Evolutionary conservation across 257 asterid genomes (phyloP), one percentile per base, ranked within the genome.

Genomic region (Datura wrightii): DNA sequence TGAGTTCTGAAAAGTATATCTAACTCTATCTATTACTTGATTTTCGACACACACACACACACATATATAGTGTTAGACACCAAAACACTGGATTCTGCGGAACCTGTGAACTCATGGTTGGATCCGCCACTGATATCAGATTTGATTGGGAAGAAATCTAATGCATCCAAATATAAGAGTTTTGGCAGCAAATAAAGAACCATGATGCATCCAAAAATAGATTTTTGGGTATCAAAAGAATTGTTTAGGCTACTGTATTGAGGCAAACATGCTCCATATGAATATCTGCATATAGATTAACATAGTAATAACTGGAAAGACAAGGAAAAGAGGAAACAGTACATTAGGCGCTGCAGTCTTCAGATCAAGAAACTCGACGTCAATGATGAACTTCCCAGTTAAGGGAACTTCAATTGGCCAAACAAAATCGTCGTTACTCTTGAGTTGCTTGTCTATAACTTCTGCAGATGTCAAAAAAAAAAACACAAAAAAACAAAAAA

Each of bases 361-460:
- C 46, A 96, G 89, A 90, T 96, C 99, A 85, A 96, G 96, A 83
- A 96, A 96, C 90, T 96, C 98, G 15, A 96, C 92, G 82, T 96
- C 98, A 31, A 96, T 93, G 88, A 94, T 91, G 96, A 94, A 93
- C 89, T 93, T 96, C 48, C 99, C 98, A 0, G 97, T 91, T 37
- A 93, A 85, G 56, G 99, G 97, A 74, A 90, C 89, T 87, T 96
- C 97, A 39, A 93, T 76, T 0, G 92, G 63, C 99, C 99, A 96
- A 63, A 91, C 86, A 79, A 96, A 96, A 87, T 93, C 99, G 50
- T 93, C 98, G 84, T 85, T 94, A 92, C 83, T 91, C 92, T 94
- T 94, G 50, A 96, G 90, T 91, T 92, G 92, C 89, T 91, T 94
- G 78, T 96, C 98, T 53, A 79, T 88, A 84, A 96, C 89, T 84